phyloP scores from a whole-genome alignment of 129 eudicot genomes.

The Chrysanthemum makinoi region DNA sequence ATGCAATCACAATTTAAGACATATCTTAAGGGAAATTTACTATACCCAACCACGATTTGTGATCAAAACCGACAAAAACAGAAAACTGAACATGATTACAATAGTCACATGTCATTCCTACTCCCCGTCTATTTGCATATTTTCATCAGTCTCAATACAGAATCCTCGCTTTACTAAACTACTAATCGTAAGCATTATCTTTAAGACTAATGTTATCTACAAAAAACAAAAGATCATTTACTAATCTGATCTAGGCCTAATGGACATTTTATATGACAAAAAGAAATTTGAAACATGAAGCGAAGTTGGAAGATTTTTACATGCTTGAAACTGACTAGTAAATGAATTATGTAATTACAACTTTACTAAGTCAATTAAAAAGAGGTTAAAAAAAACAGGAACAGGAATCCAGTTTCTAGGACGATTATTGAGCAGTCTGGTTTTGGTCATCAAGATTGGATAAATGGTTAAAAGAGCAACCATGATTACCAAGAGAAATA shows the following conservation, averaged over 20 bases:
- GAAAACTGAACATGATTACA: no score
- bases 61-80: no score
- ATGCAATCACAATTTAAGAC: not conserved
- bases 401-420: not conserved
- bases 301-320: not conserved
- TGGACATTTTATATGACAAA: not conserved
- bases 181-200: no score
- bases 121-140: no score
- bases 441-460: constrained; percentile 24
- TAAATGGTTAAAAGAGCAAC: constrained; percentile 21
- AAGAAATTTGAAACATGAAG: not conserved
- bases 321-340: not conserved
- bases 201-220: no score
- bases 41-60: no score
- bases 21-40: not conserved
- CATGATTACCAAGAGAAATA: constrained; percentile 27
- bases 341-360: constrained; percentile 6
- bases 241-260: no score
- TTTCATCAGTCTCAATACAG: no score
- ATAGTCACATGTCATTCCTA: no score
- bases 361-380: constrained; percentile 3
- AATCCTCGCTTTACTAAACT: no score
- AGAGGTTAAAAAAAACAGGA: not conserved
- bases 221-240: no score
- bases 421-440: not conserved